phyloP scores from a whole-genome alignment of 257 asterid genomes.

The Penstemon davidsonii region DNA sequence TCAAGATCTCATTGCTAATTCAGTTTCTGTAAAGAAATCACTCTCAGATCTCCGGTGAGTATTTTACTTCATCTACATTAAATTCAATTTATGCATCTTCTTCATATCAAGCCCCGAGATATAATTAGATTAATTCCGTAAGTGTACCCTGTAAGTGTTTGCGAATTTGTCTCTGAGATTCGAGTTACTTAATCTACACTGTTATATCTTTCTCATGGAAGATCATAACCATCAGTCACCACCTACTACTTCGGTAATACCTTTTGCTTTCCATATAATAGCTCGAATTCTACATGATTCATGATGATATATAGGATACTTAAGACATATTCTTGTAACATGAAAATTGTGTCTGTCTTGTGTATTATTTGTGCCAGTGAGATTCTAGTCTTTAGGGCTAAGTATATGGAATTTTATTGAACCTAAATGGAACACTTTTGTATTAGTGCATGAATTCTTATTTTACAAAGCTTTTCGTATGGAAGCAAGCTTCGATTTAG shows the following conservation, averaged over 20 bases:
- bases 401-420: not conserved
- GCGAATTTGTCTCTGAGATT: conserved; percentile 27
- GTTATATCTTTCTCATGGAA: conserved; percentile 28
- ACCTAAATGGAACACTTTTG: not conserved
- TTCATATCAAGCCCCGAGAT: too few relatives aligned
- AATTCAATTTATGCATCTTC: too few relatives aligned
- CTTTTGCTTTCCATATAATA: not conserved
- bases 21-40: too few relatives aligned
- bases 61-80: too few relatives aligned
- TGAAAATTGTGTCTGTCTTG: too few relatives aligned
- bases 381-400: too few relatives aligned
- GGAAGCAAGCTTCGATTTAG: not conserved
- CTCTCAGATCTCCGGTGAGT: too few relatives aligned
- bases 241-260: conserved; percentile 28
- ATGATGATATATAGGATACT: too few relatives aligned
- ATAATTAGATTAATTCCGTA: too few relatives aligned
- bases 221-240: conserved; percentile 28
- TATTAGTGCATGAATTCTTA: not conserved
- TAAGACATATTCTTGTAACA: too few relatives aligned
- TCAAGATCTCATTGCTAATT: too few relatives aligned
- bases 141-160: conserved; percentile 21
- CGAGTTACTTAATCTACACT: not conserved
- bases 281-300: not conserved
- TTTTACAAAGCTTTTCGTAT: not conserved
- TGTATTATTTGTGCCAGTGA: too few relatives aligned